Base-by-base conservation (phyloP, 2,329 filamentous ascomycete species). In the Bipolaris bicolor region DNA sequence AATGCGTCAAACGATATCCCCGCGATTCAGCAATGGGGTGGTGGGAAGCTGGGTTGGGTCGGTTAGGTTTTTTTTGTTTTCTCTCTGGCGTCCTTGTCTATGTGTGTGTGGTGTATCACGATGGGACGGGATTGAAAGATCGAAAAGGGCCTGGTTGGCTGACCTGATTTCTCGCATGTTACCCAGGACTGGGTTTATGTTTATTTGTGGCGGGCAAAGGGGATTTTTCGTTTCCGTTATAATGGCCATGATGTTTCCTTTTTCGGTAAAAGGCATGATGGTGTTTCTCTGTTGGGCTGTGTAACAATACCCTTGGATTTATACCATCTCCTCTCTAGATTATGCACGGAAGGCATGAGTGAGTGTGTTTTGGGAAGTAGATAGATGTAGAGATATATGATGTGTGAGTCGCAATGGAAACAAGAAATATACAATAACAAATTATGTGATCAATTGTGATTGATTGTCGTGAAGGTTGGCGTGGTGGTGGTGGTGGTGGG, bases 321-420 rank as follows among this genome's bases (percentile, higher is more conserved):
- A 31, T 37, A 60, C 34, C 41, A 62, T 66, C 64, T 53, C 51
- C 45, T 49, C 56, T 55, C 37, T 33, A 29, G 33, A 49, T 16
- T 9, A 22, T 47, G 22, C 34, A 34, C 20, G 34, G 44, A 36
- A 22, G n/a, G 13, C 31, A 47, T 18, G 29, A n/a, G 40, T 41
- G n/a, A 24, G 15, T 36, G 11, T 37, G 18, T 48, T 43, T 43
- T 16, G 10, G 10, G 10, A 31, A 31, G 29, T 31, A 31, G 10
- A 31, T 31, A 31, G 29, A 31, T 31, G 29, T 31, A 31, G 22
- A 26, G 24, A 24, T 29, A 36, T 3, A 22, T 22, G 29, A 22
- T 43, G 40, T 47, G 31, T 3, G 18, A 20, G 15, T n/a, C 22
- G 18, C 29, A 47, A 47, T 36, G 11, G n/a, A 36, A 47, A 45